These are phyloP conservation scores for Asterionellopsis glacialis DNA, from an alignment of 108 stramenopile genomes.

Conservation along the genomic window DNA sequence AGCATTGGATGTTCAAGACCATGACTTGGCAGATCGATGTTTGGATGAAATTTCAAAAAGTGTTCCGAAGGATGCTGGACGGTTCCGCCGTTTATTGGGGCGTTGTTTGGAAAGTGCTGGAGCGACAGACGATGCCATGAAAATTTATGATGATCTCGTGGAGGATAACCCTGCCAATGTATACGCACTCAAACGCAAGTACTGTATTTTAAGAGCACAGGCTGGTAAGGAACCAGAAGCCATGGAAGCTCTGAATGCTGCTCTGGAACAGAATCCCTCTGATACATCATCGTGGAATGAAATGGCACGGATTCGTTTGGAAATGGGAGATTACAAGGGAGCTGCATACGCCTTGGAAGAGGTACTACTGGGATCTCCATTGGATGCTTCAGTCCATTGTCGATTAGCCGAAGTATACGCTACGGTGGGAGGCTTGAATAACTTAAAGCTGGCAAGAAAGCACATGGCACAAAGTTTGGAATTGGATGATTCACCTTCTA, in stretches of 20 bases:
- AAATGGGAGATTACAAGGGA: conserved; percentile 60
- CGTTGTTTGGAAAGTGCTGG: conserved; percentile 64
- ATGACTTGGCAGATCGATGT: conserved; percentile 37
- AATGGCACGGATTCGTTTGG: conserved; percentile 58
- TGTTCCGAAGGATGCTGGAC: conserved; percentile 41
- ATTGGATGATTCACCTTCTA: conserved; percentile 41
- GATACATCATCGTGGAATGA: conserved; percentile 75
- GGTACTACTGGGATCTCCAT: conserved; percentile 67
- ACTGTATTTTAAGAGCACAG: conserved; percentile 57
- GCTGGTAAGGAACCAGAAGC: conserved; percentile 35
- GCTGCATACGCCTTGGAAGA: conserved; percentile 81
- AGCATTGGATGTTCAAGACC: conserved; percentile 49
- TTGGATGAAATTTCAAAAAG: conserved; percentile 23
- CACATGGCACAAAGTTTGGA: conserved; percentile 78
- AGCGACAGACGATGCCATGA: conserved; percentile 42
- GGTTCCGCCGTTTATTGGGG: conserved; percentile 65
- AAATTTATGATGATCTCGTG: conserved; percentile 62
- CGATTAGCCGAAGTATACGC: conserved; percentile 71
- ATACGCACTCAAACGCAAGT: conserved; percentile 73
- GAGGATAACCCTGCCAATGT: conserved; percentile 72
- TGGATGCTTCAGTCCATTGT: conserved; percentile 56
- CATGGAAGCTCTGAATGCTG: conserved; percentile 53
- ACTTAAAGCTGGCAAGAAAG: conserved; percentile 61
- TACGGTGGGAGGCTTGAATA: conserved; percentile 59
- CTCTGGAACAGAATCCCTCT: conserved; percentile 45